Base-by-base conservation (phyloP, 2,329 filamentous ascomycete species). In the Colletotrichum navitas region DNA sequence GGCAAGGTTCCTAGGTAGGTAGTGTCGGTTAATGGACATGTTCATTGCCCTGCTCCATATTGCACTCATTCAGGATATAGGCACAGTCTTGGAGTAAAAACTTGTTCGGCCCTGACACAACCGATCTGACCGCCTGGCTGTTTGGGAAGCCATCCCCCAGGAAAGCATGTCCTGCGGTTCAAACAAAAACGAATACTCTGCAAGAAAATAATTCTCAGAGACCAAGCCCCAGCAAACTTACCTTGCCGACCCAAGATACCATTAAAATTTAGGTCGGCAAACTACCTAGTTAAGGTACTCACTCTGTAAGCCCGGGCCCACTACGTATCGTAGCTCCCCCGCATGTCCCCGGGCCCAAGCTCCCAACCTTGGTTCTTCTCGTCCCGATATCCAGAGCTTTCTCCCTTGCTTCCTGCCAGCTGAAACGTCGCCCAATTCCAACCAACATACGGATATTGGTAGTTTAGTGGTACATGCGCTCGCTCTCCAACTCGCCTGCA, bases 361-460 rank as follows among this genome's bases (percentile, higher is more conserved):
- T 41, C 54, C 54, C 14, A n/a, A 56, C 34, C 6, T 56, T 39
- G 54, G 45, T 39, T 39, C 29, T 21, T 36, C 18, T 49, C 29
- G 26, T 24, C 10, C 12, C 6, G 43, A 24, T 18, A 16, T 39
- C 21, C 16, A 10, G 34, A 5, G 18, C 12, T 14, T 21, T 21
- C 21, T 29, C 26, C 29, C 29, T 26, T n/a, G 26, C 12, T 11
- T 26, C 43, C 32, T 47, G 11, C 45, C 29, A n/a, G 29, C 60
- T 68, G 60, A 64, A 68, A 56, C 60, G 39, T 56, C 47, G 18
- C 51, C 32, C 66, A 64, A 68, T 60, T 68, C 58, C 63, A 63
- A 67, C 56, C 54, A n/a, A 45, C 24, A 63, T 26, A 26, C 26
- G 3, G 2, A 11, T 39, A 34, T 14, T 12, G 14, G 1, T n/a